phyloP scores from a whole-genome alignment of 1,284 basidiomycete species.

The Heliocybe sulcata region DNA sequence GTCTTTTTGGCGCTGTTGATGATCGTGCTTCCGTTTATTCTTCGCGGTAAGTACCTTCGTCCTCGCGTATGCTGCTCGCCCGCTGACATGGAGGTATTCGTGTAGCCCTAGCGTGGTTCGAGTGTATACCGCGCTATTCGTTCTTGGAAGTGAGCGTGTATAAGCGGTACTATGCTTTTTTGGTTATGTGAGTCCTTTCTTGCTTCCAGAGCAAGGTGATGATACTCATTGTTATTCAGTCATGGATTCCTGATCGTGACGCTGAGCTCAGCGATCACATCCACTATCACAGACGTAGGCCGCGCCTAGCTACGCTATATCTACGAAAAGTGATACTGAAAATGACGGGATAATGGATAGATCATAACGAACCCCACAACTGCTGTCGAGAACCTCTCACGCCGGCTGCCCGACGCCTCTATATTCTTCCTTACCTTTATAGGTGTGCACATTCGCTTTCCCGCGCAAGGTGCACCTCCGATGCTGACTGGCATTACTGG shows the following conservation, averaged over 20 bases:
- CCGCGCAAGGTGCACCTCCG: no score
- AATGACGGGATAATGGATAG: no score
- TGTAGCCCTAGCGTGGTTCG: constrained; percentile 56
- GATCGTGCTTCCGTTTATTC: constrained; percentile 60
- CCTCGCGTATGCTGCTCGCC: background rate
- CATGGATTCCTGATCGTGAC: constrained; percentile 68
- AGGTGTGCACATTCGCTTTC: constrained; percentile 23
- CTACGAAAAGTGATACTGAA: background rate
- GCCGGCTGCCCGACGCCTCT: constrained; percentile 62
- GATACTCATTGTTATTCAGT: constrained; percentile 14
- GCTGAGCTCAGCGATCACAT: constrained; percentile 55
- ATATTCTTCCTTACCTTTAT: constrained; percentile 80
- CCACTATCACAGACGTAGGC: constrained; percentile 27
- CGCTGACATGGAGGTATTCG: background rate
- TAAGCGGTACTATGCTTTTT: constrained; percentile 70
- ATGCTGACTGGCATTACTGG: no score
- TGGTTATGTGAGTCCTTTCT: constrained; percentile 47
- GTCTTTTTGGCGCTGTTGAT: constrained; percentile 63
- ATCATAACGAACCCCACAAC: constrained; percentile 44
- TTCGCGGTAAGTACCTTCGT: constrained; percentile 40
- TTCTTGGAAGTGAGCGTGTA: constrained; percentile 71
- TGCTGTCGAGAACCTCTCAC: constrained; percentile 45
- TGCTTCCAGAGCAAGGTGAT: background rate
- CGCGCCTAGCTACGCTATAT: background rate
- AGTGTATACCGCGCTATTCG: constrained; percentile 68